These are phyloP conservation scores for Oxalis stricta DNA, from an alignment of 441 rosid genomes.

Conservation along the genomic window DNA sequence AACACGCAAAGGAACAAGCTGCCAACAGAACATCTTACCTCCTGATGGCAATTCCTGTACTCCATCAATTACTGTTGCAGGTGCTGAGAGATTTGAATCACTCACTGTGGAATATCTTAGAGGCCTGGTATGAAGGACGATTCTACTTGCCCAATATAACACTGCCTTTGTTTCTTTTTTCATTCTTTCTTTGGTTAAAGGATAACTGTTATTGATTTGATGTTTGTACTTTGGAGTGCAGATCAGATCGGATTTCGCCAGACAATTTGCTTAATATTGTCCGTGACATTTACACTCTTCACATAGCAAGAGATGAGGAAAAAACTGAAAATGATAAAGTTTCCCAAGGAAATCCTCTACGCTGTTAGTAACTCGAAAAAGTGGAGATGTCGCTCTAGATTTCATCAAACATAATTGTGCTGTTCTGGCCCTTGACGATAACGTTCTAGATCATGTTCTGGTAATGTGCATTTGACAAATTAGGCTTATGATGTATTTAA, in stretches of 20 bases:
- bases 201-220: conserved; percentile 1
- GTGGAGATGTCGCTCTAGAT: conserved; percentile 62
- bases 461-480: conserved; percentile 19
- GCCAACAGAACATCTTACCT: conserved; percentile 27
- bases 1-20: conserved; percentile 45
- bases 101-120: conserved; percentile 51
- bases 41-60: conserved; percentile 40
- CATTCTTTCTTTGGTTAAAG: conserved; percentile 3
- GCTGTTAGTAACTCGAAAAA: conserved; percentile 18
- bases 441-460: conserved; percentile 80
- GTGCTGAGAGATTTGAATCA: conserved; percentile 61
- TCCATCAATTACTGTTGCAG: conserved; percentile 51
- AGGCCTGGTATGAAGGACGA: conserved; percentile 42
- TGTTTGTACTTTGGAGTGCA: conserved; percentile 19
- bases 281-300: conserved; percentile 22
- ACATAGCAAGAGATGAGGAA: conserved; percentile 39
- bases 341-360: conserved; percentile 16
- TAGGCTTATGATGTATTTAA: neutral
- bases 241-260: conserved; percentile 61
- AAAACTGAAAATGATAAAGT: conserved; percentile 23
- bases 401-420: conserved; percentile 71
- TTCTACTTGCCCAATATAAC: conserved; percentile 1
- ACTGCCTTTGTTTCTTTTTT: conserved; percentile 15
- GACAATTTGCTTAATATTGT: conserved; percentile 51
- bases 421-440: conserved; percentile 74